Percentiles rank a stretch among this genome's conserved stretches.
Conservation (phyloP, 345 rosid genomes). For the Hibiscus tridactylites region DNA sequence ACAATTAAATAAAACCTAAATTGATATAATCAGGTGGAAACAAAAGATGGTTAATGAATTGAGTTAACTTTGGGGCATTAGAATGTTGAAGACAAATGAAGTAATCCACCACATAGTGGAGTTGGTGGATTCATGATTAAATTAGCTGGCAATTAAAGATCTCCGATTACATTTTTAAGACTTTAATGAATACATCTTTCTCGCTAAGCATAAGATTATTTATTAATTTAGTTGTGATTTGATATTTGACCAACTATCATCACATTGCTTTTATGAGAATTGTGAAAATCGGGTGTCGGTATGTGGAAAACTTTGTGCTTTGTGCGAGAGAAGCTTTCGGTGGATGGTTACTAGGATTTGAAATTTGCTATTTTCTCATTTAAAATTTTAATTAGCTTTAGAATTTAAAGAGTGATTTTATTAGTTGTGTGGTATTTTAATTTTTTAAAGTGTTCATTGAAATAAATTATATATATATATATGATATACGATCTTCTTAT, state of each 20-base stretch:
- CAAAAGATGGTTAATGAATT: not conserved
- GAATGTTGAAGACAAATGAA: not conserved
- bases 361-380: too few species aligned
- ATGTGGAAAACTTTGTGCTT: not conserved
- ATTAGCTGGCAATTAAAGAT: slow-evolving; percentile 26
- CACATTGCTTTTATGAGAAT: not conserved
- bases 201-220: slow-evolving; percentile 6
- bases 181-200: not conserved
- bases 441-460: too few species aligned
- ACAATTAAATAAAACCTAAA: too few species aligned
- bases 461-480: too few species aligned
- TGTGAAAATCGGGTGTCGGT: not conserved
- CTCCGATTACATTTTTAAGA: slow-evolving; percentile 11
- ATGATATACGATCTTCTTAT: too few species aligned
- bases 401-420: too few species aligned
- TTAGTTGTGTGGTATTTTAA: too few species aligned
- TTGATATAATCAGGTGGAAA: not conserved
- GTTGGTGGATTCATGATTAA: not conserved
- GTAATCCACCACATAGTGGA: not conserved
- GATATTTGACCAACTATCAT: not conserved
- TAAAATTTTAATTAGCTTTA: too few species aligned
- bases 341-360: not conserved
- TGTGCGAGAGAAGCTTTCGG: not conserved
- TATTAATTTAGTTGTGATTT: not conserved
- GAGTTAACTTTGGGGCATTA: not conserved